phyloP scores from a whole-genome alignment of 2,329 filamentous ascomycete genomes.

The Cladobotryum mycophilum region DNA sequence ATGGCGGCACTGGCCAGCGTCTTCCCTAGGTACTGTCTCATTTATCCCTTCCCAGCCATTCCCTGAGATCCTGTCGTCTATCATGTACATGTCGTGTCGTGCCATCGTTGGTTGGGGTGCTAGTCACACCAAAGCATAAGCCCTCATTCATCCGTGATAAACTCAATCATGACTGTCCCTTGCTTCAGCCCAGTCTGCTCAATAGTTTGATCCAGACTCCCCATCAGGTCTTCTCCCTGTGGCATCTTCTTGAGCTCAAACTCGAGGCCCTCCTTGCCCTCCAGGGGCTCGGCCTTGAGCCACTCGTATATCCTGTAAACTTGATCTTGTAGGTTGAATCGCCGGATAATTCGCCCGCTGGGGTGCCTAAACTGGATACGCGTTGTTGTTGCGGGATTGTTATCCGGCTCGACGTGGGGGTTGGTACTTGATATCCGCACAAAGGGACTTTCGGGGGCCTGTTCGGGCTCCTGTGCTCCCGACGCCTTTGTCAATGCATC shows the following conservation, averaged over 20 bases:
- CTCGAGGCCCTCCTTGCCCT: slow-evolving; percentile 67
- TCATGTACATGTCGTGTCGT: no score
- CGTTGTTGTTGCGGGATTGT: slow-evolving; percentile 65
- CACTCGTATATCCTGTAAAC: slow-evolving; percentile 89
- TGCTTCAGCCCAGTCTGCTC: slow-evolving; percentile 82
- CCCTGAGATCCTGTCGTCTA: no score
- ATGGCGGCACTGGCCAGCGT: no score
- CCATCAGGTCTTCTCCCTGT: slow-evolving; percentile 73
- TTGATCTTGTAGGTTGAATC: slow-evolving; percentile 70
- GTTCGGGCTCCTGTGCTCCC: slow-evolving; percentile 26
- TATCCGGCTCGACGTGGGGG: slow-evolving; percentile 71
- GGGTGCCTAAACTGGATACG: slow-evolving; percentile 90
- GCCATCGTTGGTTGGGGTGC: no score
- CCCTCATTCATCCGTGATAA: slow-evolving; percentile 50
- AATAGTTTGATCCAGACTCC: slow-evolving; percentile 66
- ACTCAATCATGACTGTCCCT: slow-evolving; percentile 93
- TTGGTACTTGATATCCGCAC: slow-evolving; percentile 62
- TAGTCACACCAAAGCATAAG: neutral
- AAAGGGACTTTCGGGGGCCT: slow-evolving; percentile 43
- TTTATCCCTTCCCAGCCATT: neutral
- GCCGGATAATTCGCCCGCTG: slow-evolving; percentile 74
- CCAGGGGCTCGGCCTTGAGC: slow-evolving; percentile 82
- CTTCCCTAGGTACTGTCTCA: neutral
- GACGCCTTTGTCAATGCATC: slow-evolving; percentile 74
- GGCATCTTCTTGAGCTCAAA: slow-evolving; percentile 87